These are phyloP conservation scores for Zygoascus flipseniorum DNA, from an alignment of 805 yeast genomes.

Conservation along the genomic window DNA sequence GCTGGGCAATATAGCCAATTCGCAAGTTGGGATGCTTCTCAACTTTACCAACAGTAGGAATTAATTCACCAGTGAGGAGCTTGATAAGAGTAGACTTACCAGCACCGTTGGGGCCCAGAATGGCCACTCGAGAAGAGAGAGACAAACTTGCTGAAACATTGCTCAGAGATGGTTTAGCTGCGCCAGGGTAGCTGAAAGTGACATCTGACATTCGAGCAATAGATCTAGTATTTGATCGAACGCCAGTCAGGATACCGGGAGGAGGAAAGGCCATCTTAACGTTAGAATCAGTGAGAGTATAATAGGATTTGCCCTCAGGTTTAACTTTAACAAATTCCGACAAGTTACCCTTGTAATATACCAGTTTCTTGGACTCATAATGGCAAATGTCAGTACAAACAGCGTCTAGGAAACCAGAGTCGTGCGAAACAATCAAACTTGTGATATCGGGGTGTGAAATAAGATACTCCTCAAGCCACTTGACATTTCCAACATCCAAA, in stretches of 20 bases:
- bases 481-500: slow-evolving; percentile 87
- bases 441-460: slow-evolving; percentile 79
- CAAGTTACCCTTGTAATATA: slow-evolving; percentile 91
- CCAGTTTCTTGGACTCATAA: slow-evolving; percentile 90
- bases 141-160: slow-evolving; percentile 86
- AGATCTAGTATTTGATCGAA: slow-evolving; percentile 87
- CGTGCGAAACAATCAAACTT: slow-evolving; percentile 93
- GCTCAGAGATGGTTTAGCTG: slow-evolving; percentile 67
- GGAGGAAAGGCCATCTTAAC: slow-evolving; percentile 98
- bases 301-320: slow-evolving; percentile 95
- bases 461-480: slow-evolving; percentile 89
- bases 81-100: slow-evolving; percentile 96
- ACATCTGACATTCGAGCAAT: slow-evolving; percentile 83
- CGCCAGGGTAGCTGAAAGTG: slow-evolving; percentile 85
- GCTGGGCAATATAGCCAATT: slow-evolving; percentile 98
- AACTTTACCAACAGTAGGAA: slow-evolving; percentile 80
- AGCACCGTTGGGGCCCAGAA: slow-evolving; percentile 97
- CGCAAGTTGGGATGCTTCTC: slow-evolving; percentile 98
- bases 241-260: slow-evolving; percentile 97
- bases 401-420: slow-evolving; percentile 89
- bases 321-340: slow-evolving; percentile 84
- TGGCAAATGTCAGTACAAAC: slow-evolving; percentile 97
- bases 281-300: slow-evolving; percentile 84
- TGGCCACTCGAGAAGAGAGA: slow-evolving; percentile 92
- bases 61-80: slow-evolving; percentile 82